These are phyloP conservation scores for Rhizophora apiculata DNA, from an alignment of 345 rosid genomes.

Conservation along the genomic window DNA sequence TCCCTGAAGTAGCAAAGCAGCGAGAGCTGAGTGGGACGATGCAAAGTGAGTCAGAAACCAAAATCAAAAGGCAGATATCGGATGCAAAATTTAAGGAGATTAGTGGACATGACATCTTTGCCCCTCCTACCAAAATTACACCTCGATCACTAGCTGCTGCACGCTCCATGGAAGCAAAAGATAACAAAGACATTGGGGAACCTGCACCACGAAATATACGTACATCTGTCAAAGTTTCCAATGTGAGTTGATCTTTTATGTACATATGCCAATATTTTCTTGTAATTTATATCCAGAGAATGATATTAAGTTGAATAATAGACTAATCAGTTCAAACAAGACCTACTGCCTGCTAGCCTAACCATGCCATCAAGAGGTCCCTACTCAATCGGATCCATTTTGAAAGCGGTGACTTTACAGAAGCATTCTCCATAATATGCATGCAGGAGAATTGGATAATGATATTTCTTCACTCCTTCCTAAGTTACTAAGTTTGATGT, in stretches of 20 bases:
- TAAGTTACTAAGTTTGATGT: background rate
- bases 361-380: too few relatives aligned
- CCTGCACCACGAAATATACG: constrained; percentile 65
- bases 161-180: constrained; percentile 50
- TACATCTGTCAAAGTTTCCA: constrained; percentile 70
- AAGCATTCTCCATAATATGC: too few relatives aligned
- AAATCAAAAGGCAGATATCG: constrained; percentile 26
- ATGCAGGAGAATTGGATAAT: too few relatives aligned
- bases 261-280: background rate
- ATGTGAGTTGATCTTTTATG: constrained; percentile 42
- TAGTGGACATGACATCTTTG: constrained; percentile 33
- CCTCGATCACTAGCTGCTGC: constrained; percentile 31
- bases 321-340: too few relatives aligned
- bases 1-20: constrained; percentile 31
- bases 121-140: constrained; percentile 20
- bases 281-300: background rate
- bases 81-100: constrained; percentile 30
- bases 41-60: constrained; percentile 17
- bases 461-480: background rate
- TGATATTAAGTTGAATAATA: background rate
- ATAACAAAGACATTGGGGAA: constrained; percentile 58
- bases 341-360: too few relatives aligned
- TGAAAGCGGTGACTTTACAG: too few relatives aligned
- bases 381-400: too few relatives aligned
- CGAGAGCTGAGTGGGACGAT: constrained; percentile 29